Evolutionary conservation across 495 filamentous ascomycete genomes (phyloP).

Genomic region (Glarea lozoyensis): DNA sequence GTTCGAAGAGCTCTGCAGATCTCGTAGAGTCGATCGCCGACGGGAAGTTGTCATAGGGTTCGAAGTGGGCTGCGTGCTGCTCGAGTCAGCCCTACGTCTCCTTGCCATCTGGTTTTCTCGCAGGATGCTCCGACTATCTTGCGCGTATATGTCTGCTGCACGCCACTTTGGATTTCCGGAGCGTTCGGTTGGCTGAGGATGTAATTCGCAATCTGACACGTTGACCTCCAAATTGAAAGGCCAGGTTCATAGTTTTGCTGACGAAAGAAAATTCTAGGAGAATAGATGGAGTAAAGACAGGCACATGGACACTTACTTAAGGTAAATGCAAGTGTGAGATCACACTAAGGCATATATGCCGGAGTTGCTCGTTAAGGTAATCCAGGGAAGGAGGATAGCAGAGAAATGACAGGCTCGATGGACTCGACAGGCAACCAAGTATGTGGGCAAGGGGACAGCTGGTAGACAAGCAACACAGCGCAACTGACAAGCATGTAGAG

Average conservation of each 20-base stretch:
- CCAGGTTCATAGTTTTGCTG: constrained; percentile 1
- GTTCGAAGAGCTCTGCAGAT: constrained; percentile 20
- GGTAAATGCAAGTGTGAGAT: constrained; percentile 8
- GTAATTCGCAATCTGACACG: constrained; percentile 13
- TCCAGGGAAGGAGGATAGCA: not conserved
- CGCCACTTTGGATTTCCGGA: no score
- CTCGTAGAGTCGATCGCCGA: constrained; percentile 20
- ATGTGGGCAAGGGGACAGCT: no score
- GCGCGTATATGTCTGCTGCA: no score
- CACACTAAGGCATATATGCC: constrained; percentile 13
- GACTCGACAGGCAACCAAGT: no score
- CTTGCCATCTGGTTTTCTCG: constrained; percentile 18
- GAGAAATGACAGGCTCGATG: constrained; percentile 3
- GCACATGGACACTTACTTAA: constrained; percentile 11
- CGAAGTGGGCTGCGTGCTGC: constrained; percentile 7
- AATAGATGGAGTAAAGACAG: not conserved
- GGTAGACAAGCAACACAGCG: no score
- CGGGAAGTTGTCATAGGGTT: constrained; percentile 16
- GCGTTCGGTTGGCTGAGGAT: no score
- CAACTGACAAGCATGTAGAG: no score
- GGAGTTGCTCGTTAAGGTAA: constrained; percentile 6
- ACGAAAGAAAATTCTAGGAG: no score
- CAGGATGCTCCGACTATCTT: no score
- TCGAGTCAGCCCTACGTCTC: constrained; percentile 22
- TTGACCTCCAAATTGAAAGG: constrained; percentile 8